These are phyloP conservation scores for Penicillium pulvis DNA, from an alignment of 495 filamentous ascomycete species.

Conservation along the genomic window DNA sequence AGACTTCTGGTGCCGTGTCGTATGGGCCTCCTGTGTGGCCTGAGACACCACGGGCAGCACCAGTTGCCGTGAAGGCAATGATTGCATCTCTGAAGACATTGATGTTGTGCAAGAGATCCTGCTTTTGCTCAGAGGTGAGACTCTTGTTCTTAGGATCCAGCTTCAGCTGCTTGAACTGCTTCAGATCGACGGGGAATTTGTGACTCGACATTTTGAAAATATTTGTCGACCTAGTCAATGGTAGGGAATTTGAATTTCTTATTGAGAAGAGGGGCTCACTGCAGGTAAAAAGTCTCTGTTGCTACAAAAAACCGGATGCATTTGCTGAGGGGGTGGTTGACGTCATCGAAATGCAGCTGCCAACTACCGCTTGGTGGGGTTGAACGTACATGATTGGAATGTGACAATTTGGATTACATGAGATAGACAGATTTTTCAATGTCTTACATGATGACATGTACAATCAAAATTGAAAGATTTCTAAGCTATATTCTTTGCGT, in stretches of 20 bases:
- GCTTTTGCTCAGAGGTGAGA: slow-evolving; percentile 36
- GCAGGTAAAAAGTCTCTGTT: not conserved
- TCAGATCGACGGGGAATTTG: slow-evolving; percentile 41
- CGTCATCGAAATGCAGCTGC: not conserved
- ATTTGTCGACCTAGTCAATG: not conserved
- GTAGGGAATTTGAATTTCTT: not conserved
- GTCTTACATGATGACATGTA: not conserved
- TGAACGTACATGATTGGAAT: not conserved
- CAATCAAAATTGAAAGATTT: not conserved
- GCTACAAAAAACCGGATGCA: not conserved
- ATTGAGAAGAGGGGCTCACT: not conserved
- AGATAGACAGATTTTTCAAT: not conserved
- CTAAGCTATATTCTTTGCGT: too few species aligned
- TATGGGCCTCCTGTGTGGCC: slow-evolving; percentile 47
- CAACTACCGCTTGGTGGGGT: not conserved
- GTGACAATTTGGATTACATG: not conserved
- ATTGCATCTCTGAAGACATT: slow-evolving; percentile 44
- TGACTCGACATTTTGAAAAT: slow-evolving; percentile 23
- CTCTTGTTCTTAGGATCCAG: slow-evolving; percentile 36
- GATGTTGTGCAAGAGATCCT: slow-evolving; percentile 41
- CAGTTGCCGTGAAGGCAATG: slow-evolving; percentile 42
- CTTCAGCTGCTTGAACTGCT: slow-evolving; percentile 42
- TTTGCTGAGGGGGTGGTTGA: not conserved
- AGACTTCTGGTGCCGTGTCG: slow-evolving; percentile 45
- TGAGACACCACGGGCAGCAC: slow-evolving; percentile 38